Evolutionary conservation across 352 stramenopile species (phyloP).

Genomic region (Globisporangium polare): DNA sequence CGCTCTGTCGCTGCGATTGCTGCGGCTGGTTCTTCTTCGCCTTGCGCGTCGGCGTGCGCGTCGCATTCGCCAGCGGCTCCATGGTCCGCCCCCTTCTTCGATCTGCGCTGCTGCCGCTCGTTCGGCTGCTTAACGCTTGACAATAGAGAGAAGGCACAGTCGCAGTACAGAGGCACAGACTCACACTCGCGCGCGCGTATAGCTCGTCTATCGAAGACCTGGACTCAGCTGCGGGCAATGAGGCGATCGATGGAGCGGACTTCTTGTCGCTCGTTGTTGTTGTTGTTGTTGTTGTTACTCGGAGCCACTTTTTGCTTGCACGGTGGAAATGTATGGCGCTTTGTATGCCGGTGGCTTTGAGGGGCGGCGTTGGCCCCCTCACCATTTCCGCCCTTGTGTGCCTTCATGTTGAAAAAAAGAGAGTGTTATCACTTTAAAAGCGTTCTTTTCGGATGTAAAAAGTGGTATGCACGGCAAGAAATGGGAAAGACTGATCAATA

Average conservation of each 20-base stretch:
- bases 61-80: background rate
- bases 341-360: background rate
- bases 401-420: too few relatives aligned
- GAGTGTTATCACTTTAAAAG: too few relatives aligned
- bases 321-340: background rate
- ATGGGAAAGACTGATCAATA: too few relatives aligned
- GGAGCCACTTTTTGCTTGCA: background rate
- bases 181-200: background rate
- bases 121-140: background rate
- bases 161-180: background rate
- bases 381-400: too few relatives aligned
- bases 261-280: background rate
- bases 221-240: conserved; percentile 2
- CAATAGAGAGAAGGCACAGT: background rate
- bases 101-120: background rate
- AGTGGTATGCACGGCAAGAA: too few relatives aligned
- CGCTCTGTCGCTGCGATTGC: background rate
- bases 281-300: background rate
- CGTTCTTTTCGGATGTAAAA: too few relatives aligned
- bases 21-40: conserved; percentile 5
- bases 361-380: background rate
- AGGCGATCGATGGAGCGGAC: background rate
- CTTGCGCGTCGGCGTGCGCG: background rate
- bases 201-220: background rate
- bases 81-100: background rate